A percentile compares a stretch with the other conserved stretches of the same genome.
These are phyloP conservation scores for Hirsutella rhossiliensis DNA, from an alignment of 2,329 filamentous ascomycete genomes.

Conservation along the genomic window DNA sequence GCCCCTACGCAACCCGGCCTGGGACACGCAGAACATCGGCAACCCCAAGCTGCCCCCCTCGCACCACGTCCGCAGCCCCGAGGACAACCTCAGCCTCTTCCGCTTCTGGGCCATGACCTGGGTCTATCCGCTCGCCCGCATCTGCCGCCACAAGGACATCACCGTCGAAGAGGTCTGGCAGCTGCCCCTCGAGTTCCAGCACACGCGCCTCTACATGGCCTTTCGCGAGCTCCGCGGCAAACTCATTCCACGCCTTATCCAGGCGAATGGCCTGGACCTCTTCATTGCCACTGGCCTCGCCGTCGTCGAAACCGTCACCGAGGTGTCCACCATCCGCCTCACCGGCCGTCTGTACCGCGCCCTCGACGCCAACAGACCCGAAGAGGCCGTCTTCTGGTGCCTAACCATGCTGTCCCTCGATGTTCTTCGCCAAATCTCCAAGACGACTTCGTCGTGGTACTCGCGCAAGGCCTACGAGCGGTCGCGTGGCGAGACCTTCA, in stretches of 20 bases:
- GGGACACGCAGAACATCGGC: constrained; percentile 20
- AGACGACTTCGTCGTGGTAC: constrained; percentile 53
- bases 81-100: constrained; percentile 69
- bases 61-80: constrained; percentile 48
- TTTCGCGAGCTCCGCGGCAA: constrained; percentile 65
- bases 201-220: constrained; percentile 57
- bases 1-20: constrained; percentile 23
- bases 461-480: constrained; percentile 75
- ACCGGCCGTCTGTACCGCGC: constrained; percentile 23
- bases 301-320: constrained; percentile 33
- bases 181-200: constrained; percentile 71
- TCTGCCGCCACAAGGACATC: constrained; percentile 53
- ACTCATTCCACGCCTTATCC: constrained; percentile 55
- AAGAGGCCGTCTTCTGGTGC: constrained; percentile 23
- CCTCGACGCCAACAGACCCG: constrained; percentile 16
- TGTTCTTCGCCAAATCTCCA: constrained; percentile 18
- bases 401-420: constrained; percentile 23
- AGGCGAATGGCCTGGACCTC: constrained; percentile 71
- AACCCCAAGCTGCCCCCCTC: constrained; percentile 14
- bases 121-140: constrained; percentile 61
- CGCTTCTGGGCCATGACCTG: constrained; percentile 79
- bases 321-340: constrained; percentile 25
- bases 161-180: constrained; percentile 74
- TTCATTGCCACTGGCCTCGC: constrained; percentile 53
- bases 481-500: constrained; percentile 57